phyloP scores from a whole-genome alignment of 139 green algal species.

The Nannochloris sp. region DNA sequence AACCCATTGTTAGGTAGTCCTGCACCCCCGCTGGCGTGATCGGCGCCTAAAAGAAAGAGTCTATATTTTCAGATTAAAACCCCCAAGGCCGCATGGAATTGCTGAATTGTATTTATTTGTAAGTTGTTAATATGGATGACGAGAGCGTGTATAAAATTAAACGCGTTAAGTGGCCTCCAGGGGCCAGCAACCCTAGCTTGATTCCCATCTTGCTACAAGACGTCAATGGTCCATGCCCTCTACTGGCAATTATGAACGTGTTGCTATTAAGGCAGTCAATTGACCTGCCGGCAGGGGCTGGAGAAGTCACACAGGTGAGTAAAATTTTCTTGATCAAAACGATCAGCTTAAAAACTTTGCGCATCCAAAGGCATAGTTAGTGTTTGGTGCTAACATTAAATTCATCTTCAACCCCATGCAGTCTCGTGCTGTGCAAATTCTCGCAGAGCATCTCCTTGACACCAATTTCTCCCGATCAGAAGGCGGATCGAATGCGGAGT shows the following conservation, averaged over 20 bases:
- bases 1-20: too few relatives aligned
- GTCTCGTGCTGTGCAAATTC: conserved; percentile 53
- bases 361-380: background rate
- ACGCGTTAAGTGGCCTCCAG: conserved; percentile 16
- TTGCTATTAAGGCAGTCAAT: conserved; percentile 67
- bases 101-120: background rate
- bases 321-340: background rate
- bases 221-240: conserved; percentile 88
- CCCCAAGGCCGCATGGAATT: background rate
- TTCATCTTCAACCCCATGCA: conserved; percentile 39
- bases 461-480: conserved; percentile 32
- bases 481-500: conserved; percentile 11
- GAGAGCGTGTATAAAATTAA: conserved; percentile 42
- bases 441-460: conserved; percentile 73
- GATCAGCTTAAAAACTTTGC: background rate
- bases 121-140: background rate
- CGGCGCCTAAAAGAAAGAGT: too few relatives aligned
- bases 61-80: too few relatives aligned
- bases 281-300: conserved; percentile 31
- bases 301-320: conserved; percentile 36
- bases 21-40: too few relatives aligned
- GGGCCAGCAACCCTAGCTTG: background rate
- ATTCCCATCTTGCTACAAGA: conserved; percentile 80
- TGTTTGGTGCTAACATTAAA: background rate
- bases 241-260: conserved; percentile 85